Evolutionary conservation across 805 yeast species (phyloP), one percentile per base, ranked within the genome.

Genomic region (Yamadazyma laniorum): DNA sequence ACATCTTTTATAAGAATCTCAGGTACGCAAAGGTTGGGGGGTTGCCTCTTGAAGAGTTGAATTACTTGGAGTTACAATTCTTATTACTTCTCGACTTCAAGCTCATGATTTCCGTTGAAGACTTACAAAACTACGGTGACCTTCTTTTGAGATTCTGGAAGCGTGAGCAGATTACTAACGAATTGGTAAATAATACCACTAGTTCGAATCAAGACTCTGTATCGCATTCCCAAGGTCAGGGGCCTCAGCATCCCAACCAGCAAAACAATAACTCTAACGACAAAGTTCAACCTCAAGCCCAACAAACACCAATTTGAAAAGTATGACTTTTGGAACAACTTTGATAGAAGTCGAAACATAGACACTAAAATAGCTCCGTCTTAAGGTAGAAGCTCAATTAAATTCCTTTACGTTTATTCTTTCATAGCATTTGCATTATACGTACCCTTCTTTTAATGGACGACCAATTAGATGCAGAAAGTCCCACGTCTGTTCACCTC

Each of bases 1-100:
- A 91, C 62, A 87, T 90, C 34, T 91, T 90, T 55, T 91, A 91
- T 71, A 91, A 91, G 56, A 91, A 91, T 59, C 80, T 93, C 38
- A 75, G 98, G 47, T 91, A 91, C 59, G 96, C 97, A 8, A 86
- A 90, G 59, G 93, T 91, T 30, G 98, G 98, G 5, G 98, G 98
- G 0, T 72, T 91, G 39, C 95, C 97, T 6, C 71, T 89, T 40
- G 95, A 87, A 39, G 99, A 93, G 59, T 72, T 93, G 57, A 93
- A 93, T 57, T 90, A 86, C 61, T 69, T 93, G 49, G 99, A 93
- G 61, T 67, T 93, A 32, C 97, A 91, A 58, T 90, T 93, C 56
- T 65, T 91, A 50, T 61, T 90, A 34, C 67, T 91, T 43, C 72
- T 89, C 35, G 96, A 93, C 63, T 91, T 93, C 63, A 80, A 82